Base-by-base conservation (phyloP, 83 land plant species). In the Thuja plicata region DNA sequence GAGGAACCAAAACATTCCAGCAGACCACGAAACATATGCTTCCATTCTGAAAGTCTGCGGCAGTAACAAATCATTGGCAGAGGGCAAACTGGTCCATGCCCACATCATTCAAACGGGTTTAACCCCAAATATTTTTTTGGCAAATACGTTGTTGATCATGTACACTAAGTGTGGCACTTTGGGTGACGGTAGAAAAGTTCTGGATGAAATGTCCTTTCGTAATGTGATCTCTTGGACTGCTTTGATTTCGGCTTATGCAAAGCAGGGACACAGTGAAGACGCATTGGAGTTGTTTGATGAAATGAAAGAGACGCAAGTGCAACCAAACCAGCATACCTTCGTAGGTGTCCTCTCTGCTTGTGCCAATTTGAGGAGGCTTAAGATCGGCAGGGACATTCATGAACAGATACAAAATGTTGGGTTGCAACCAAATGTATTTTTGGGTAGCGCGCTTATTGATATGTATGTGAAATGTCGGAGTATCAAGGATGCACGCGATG, bases 91-190 rank as follows among this genome's bases (percentile, higher is more conserved):
- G 1, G 89, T 89, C 32, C 95, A 94, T 86, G 89, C 89, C 85
- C 94, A 90, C 85, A 89, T 94, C 16, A 85, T 94, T 74, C 85
- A 87, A 37, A 76, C 89, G 17, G 32, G 82, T 8, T 91, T 92
- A 80, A 79, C 54, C 32, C 89, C 91, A 2, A 90, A 87, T 40
- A 41, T 91, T 6, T 93, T 88, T 84, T 52, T 94, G 70, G 45
- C 50, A 40, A 94, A 93, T 38, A 94, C 89, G 85, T 89, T 94
- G 45, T 78, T 94, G 21, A 86, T 86, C 70, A 89, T 93, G 93
- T 94, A 94, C 81, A 89, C 92, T 30, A 94, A 94, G 84, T 90
- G 89, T 71, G 90, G 90, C 17, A 87, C 87, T 52, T 40, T 90
- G 70, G 35, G 8, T 24, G 9, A 38, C 41, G 95, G 91, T 27